Base-by-base conservation (phyloP, 495 filamentous ascomycete species). In the Hypoxylon fragiforme region DNA sequence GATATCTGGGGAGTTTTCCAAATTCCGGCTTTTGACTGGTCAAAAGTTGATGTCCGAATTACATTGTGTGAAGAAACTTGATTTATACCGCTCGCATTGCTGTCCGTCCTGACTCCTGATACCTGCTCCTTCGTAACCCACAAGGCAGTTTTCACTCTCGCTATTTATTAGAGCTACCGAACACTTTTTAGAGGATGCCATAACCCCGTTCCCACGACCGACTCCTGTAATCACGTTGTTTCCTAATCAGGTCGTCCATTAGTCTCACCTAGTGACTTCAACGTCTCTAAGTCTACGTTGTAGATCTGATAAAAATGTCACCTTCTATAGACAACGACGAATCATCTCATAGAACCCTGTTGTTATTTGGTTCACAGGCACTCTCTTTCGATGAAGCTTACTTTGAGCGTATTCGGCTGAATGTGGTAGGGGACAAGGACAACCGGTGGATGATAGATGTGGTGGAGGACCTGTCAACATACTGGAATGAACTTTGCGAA, bases 351-450 rank as follows among this genome's bases (percentile, higher is more conserved):
- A 34, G 30, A 15, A 35, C 16, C n/a, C n/a, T 45, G 6, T 34
- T 35, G 16, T 18, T 45, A 2, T 45, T 45, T 22, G 43, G 43
- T 3, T 18, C 43, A 8, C 28, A 22, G 18, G 8, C 30, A 14
- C 20, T 34, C 2, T 35, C 30, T 3, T 44, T 21, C 22, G 28
- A 45, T 16, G 43, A 35, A 3, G 26, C 15, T 1, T 45, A 34
- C 16, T 45, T 35, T 26, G 43, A 45, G 28, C 43, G 43, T 15
- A 12, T 45, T 45, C 43, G 30, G 6, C 8, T 21, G 43, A 35
- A 8, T 14, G 30, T 35, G 5, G 1, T 45, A 13, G 24, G 16
- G 2, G 30, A 45, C 18, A 30, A 35, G 16, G 21, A 12, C 12
- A 45, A 35, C 20, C 3, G 30, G 16, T 35, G 43, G 43, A 45